Evolutionary conservation across 2,329 filamentous ascomycete species (phyloP).

Genomic region (Bipolaris victoriae): DNA sequence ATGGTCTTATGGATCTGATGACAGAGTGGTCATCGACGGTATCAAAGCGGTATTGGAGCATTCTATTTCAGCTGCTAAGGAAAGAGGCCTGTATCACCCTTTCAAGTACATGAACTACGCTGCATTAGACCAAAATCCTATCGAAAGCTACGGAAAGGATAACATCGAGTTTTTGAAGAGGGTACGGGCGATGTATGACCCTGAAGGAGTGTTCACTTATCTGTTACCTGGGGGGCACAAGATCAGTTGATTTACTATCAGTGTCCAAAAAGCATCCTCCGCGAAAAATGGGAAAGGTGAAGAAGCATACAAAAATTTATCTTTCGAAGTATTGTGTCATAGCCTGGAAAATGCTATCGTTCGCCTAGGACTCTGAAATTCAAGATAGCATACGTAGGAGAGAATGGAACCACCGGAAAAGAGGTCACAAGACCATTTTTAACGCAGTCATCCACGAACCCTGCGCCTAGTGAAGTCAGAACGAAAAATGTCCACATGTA

Average conservation of each 20-base stretch:
- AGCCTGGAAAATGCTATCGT: not conserved
- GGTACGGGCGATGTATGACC: slow-evolving; percentile 47
- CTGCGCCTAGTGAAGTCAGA: not conserved
- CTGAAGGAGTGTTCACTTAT: slow-evolving; percentile 46
- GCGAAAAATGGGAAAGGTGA: not conserved
- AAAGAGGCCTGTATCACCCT: slow-evolving; percentile 14
- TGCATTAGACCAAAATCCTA: slow-evolving; percentile 48
- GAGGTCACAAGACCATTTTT: not conserved
- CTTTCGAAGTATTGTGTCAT: not conserved
- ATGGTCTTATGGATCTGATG: slow-evolving; percentile 1
- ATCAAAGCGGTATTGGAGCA: not conserved
- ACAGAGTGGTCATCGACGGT: not conserved
- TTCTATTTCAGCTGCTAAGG: slow-evolving; percentile 1
- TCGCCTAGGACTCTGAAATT: not conserved
- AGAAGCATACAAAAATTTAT: not conserved
- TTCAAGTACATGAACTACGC: slow-evolving; percentile 58
- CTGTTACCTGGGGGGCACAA: slow-evolving; percentile 41
- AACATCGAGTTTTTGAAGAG: slow-evolving; percentile 41
- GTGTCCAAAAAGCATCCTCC: not conserved
- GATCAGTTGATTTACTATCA: not conserved
- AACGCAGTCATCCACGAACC: not conserved
- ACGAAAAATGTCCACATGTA: not conserved
- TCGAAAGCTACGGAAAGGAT: slow-evolving; percentile 47
- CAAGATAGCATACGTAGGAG: not conserved
- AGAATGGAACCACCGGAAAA: not conserved